Base-by-base conservation (phyloP, 441 rosid genomes). In the Aleurites moluccanus region DNA sequence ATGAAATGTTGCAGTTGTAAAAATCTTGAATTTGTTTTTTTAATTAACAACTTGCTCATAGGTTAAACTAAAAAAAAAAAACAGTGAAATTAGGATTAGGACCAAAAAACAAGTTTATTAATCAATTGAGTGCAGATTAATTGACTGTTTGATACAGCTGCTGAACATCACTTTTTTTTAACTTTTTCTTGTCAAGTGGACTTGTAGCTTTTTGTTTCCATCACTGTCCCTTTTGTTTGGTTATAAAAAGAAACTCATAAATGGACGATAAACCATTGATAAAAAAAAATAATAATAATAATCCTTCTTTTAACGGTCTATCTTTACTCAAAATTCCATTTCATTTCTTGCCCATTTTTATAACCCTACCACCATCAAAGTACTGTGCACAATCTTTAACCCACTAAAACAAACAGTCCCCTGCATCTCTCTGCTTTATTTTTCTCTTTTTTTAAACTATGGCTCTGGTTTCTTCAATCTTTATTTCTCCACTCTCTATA, bases 381-480 rank as follows among this genome's bases (percentile, higher is more conserved):
- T 6, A 10, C 59, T 50, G 1, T 14, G 18, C 14, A 50, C n/a
- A 15, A 4, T 50, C 49, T 18, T 50, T 50, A 50, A 50, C 18
- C 55, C 21, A 2, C 7, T n/a, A 53, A 53, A 8, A n/a, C 2
- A 20, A 53, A 18, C 9, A 3, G 6, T 16, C 5, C 18, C 55
- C 18, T 50, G 55, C 55, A 50, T 16, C 18, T 50, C 20, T 49
- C 55, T 50, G 5, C 38, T 35, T 7, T 35, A 7, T 35, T 50
- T 50, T 44, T 50, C 16, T 67, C 52, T 65, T 4, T 28, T 45
- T 18, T 47, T 5, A 35, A 10, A 18, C 23, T 55, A 76, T 90
- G 94, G 86, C 93, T 78, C 79, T 85, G 75, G 78, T 30, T 75
- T 35, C 84, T 75, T 76, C 84, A 10, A 59, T 84, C 87, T 78